Base-by-base conservation (phyloP, 805 yeast genomes). In the Metschnikowia drakensbergensis region DNA sequence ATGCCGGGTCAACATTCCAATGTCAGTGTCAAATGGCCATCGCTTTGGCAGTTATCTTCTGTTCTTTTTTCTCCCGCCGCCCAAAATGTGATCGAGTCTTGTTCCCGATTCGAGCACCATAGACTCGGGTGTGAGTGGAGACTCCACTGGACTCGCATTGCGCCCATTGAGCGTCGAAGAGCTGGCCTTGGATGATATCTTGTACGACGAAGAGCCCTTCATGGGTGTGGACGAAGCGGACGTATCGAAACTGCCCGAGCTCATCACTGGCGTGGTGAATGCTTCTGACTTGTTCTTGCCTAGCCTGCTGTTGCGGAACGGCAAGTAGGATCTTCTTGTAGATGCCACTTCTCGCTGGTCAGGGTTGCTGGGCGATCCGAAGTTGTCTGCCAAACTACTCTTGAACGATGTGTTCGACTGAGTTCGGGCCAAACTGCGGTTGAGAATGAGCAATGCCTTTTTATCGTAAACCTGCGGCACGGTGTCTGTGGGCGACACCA, bases 391-490 rank as follows among this genome's bases (percentile, higher is more conserved):
- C 55, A 87, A 72, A 28, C 86, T 77, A 22, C 84, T 82, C 61
- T 84, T 83, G 73, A 88, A 88, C 3, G 95, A 86, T 0, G 88
- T 76, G 43, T 84, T 84, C 0, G 95, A 85, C 13, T 85, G 83
- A 0, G 88, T 81, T 49, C 89, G 69, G 2, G 88, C 88, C 60
- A 86, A 71, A 53, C 89, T 84, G 54, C 84, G 71, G 60, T 84
- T 86, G 60, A 86, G 70, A 42, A 86, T 84, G n/a, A 81, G 78
- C 28, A 88, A 81, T 1, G 86, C 94, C 62, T 85, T 86, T 63
- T 83, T 84, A 61, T 86, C 95, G 60, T 86, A 86, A 0, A 86
- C 76, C 58, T 82, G 86, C 0, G 94, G 91, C 1, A 84, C 90
- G 2, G 86, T 80, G 53, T 84, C 90, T 53, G 75, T 74, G n/a